Evolutionary conservation across 805 yeast genomes (phyloP).

Genomic region (Hemisphaericaspora nanyangensis): DNA sequence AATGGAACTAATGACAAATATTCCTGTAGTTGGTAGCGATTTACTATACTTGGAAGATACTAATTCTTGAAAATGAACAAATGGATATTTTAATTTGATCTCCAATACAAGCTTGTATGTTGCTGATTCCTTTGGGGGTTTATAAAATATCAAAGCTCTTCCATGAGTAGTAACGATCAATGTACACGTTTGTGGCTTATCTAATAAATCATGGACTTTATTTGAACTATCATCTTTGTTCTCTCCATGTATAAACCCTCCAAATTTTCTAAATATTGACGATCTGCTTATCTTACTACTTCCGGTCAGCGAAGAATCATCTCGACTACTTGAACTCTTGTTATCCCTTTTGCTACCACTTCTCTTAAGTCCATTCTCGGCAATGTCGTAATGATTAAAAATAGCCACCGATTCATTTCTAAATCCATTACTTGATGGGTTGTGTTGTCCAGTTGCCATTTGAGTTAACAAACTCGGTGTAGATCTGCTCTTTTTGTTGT

Average conservation of each 20-base stretch:
- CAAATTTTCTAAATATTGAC: constrained; percentile 10
- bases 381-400: constrained; percentile 40
- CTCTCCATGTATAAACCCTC: constrained; percentile 4
- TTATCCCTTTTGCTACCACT: neutral
- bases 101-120: constrained; percentile 50
- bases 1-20: constrained; percentile 57
- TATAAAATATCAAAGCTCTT: constrained; percentile 51
- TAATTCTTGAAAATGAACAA: constrained; percentile 57
- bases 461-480: constrained; percentile 32
- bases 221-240: constrained; percentile 4
- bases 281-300: neutral
- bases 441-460: constrained; percentile 26
- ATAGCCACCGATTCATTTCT: constrained; percentile 63
- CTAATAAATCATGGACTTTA: constrained; percentile 20
- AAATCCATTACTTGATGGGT: no score
- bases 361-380: neutral
- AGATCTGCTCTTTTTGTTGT: constrained; percentile 19
- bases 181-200: constrained; percentile 45
- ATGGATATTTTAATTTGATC: constrained; percentile 49
- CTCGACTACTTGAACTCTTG: no score
- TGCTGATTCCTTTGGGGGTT: constrained; percentile 34
- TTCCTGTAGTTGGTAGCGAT: constrained; percentile 36
- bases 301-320: no score
- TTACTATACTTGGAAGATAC: constrained; percentile 20
- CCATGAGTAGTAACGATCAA: constrained; percentile 61